phyloP scores from a whole-genome alignment of 805 yeast species.

The Myxozyma melibiosi region DNA sequence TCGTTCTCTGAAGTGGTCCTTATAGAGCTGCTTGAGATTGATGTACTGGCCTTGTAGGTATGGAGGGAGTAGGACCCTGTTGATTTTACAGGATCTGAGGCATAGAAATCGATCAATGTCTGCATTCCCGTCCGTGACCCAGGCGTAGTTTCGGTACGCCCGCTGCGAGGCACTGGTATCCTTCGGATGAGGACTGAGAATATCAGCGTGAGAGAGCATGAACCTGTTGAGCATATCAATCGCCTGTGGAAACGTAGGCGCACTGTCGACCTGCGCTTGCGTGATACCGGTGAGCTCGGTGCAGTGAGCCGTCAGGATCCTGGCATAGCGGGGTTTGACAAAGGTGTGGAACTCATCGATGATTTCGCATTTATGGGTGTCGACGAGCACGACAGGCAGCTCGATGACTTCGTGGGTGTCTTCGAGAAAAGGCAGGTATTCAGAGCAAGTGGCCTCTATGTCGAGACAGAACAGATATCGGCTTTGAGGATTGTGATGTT shows the following conservation, averaged over 20 bases:
- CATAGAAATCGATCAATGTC: slow-evolving; percentile 32
- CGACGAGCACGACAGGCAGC: slow-evolving; percentile 38
- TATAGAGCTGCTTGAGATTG: slow-evolving; percentile 21
- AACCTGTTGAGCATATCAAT: slow-evolving; percentile 19
- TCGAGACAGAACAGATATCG: slow-evolving; percentile 31
- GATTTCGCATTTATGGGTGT: slow-evolving; percentile 15
- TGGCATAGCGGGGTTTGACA: slow-evolving; percentile 21
- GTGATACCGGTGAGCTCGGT: slow-evolving; percentile 28
- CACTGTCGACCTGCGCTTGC: slow-evolving; percentile 16
- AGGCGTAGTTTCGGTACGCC: slow-evolving; percentile 12
- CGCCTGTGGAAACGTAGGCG: slow-evolving; percentile 27
- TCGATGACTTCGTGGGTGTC: slow-evolving; percentile 33
- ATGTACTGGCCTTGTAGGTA: slow-evolving; percentile 28
- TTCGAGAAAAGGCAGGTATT: slow-evolving; percentile 2
- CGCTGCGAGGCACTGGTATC: neutral
- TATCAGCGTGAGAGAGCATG: slow-evolving; percentile 17
- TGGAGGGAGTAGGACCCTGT: slow-evolving; percentile 17
- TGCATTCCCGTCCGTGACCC: slow-evolving; percentile 31
- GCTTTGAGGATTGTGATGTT: too few relatives aligned
- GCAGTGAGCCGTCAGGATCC: slow-evolving; percentile 14
- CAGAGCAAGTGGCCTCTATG: slow-evolving; percentile 32
- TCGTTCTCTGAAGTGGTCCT: slow-evolving; percentile 2
- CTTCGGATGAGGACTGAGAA: slow-evolving; percentile 11
- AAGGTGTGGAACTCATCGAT: slow-evolving; percentile 33
- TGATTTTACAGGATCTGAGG: slow-evolving; percentile 22